A percentile compares a stretch with the other conserved stretches of the same genome.
Evolutionary conservation across 495 filamentous ascomycete genomes (phyloP).

Genomic region (Neurospora sp.): DNA sequence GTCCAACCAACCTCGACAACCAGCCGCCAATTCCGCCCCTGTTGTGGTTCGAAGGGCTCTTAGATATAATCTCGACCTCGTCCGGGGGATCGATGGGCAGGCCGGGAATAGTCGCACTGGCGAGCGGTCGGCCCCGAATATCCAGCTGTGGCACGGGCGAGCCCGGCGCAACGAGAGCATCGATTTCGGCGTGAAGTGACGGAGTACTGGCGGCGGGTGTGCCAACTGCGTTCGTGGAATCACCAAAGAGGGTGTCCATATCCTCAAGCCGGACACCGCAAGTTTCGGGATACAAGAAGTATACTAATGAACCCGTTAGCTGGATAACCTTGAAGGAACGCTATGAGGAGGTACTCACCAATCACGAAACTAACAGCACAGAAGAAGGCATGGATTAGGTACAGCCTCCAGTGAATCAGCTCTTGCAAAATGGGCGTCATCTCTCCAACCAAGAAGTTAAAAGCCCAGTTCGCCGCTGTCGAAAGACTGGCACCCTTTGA

Average conservation of each 20-base stretch:
- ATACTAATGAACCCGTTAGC: constrained; percentile 50
- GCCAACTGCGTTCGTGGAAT: constrained; percentile 65
- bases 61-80: constrained; percentile 19
- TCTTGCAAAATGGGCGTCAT: constrained; percentile 90
- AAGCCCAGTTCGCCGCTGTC: constrained; percentile 95
- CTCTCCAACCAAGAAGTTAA: constrained; percentile 94
- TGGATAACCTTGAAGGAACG: too few relatives aligned
- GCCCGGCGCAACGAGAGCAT: constrained; percentile 56
- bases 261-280: constrained; percentile 91
- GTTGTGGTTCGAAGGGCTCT: constrained; percentile 10
- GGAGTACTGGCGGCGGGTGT: constrained; percentile 44
- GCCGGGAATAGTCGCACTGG: constrained; percentile 26
- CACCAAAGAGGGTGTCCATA: constrained; percentile 86
- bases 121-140: constrained; percentile 39
- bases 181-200: constrained; percentile 49
- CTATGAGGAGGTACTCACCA: constrained; percentile 49
- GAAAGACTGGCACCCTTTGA: constrained; percentile 96
- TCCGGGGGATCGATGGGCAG: constrained; percentile 30
- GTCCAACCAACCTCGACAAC: constrained; percentile 36
- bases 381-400: constrained; percentile 93
- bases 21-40: constrained; percentile 36
- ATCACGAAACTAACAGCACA: constrained; percentile 93
- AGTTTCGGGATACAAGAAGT: constrained; percentile 94
- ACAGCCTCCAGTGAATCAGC: constrained; percentile 83
- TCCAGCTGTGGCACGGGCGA: constrained; percentile 76